Base-by-base conservation (phyloP, 2,329 filamentous ascomycete species). In the Hypoxylon sp. region DNA sequence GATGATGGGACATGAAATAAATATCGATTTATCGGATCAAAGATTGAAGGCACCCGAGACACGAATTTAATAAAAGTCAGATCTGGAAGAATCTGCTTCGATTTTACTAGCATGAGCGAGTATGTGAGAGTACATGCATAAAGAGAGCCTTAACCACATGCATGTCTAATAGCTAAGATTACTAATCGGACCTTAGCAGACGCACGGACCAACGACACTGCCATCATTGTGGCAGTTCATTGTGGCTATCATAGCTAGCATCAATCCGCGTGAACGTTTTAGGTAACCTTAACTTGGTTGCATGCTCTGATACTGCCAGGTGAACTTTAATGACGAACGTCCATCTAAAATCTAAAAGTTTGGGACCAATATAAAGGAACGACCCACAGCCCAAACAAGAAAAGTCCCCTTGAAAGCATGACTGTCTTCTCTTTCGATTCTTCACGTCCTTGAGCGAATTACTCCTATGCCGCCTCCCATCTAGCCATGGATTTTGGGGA, bases 401-500 rank as follows among this genome's bases (percentile, higher is more conserved):
- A 60, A 52, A 57, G 24, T 26, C 50, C 45, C 50, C 48, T 58
- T 40, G 64, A 57, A 71, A 74, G 69, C 67, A 74, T 74, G 71
- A 49, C 67, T 60, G 56, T 42, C 49, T 46, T 51, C 46, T 54
- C 54, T 46, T 51, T 63, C 61, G 48, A 51, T 64, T 28, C 65
- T 16, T 71, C 59, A 61, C 66, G 38, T 68, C 49, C 66, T 64
- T 73, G 65, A 74, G 59, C 46, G 68, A 65, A 57, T 60, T 66
- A 58, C 58, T 61, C 68, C 66, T 68, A 75, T 74, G 73, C 70
- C 65, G 52, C 61, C 55, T 56, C 72, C 79, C 74, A 77, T 77
- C 78, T 78, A 79, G 80, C 79, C 77, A 89, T 89, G 87, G 87
- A 89, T 81, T 80, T 85, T 74, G 85, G 82, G 77, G 83, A 83